Evolutionary conservation across 2,329 filamentous ascomycete species (phyloP).

Genomic region (Microsporum audouinii): DNA sequence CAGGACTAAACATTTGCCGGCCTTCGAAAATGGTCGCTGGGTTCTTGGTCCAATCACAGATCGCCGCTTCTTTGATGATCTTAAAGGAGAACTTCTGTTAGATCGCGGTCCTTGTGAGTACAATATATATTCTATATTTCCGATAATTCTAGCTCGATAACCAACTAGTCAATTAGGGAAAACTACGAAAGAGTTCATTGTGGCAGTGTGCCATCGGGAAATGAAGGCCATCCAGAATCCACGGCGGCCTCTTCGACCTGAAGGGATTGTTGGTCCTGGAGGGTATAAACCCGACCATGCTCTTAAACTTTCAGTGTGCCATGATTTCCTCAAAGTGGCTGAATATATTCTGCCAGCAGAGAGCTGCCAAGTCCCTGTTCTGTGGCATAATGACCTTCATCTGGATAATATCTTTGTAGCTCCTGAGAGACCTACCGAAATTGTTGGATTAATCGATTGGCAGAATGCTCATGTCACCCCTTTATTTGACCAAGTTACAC

Average conservation of each 20-base stretch:
- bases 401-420: constrained; percentile 25
- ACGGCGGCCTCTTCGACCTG: background rate
- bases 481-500: constrained; percentile 18
- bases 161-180: background rate
- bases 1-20: background rate
- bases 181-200: background rate
- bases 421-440: constrained; percentile 16
- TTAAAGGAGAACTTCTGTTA: background rate
- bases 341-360: background rate
- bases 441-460: constrained; percentile 26
- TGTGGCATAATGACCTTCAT: constrained; percentile 24
- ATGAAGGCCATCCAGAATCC: background rate
- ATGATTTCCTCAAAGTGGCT: background rate
- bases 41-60: constrained; percentile 6
- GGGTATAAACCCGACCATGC: background rate
- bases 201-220: background rate
- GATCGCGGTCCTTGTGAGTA: background rate
- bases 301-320: background rate
- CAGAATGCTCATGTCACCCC: constrained; percentile 22
- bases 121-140: background rate
- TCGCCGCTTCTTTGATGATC: constrained; percentile 3
- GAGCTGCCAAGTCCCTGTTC: background rate
- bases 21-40: constrained; percentile 3
- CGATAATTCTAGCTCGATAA: background rate
- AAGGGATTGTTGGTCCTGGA: background rate